Conservation (phyloP, 495 filamentous ascomycete genomes). For the Xylona heveae region DNA sequence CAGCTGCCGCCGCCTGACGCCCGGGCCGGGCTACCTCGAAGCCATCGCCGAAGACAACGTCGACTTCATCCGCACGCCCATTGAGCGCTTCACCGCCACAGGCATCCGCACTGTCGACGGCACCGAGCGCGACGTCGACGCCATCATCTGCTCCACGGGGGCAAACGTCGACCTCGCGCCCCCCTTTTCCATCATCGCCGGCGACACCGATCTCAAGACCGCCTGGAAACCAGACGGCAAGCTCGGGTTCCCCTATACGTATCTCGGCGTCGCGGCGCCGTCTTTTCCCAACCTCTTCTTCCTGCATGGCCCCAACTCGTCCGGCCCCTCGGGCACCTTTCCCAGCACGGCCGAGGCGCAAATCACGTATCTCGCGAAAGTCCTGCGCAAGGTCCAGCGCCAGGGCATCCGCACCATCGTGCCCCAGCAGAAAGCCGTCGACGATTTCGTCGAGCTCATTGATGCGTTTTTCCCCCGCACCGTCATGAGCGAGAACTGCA, state of each 20-base stretch:
- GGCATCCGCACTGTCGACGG: slow-evolving; percentile 19
- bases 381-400: slow-evolving; percentile 37
- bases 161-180: slow-evolving; percentile 36
- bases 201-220: slow-evolving; percentile 24
- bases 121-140: slow-evolving; percentile 16
- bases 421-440: slow-evolving; percentile 29
- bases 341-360: slow-evolving; percentile 33
- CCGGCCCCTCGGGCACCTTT: slow-evolving; percentile 27
- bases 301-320: slow-evolving; percentile 26
- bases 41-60: slow-evolving; percentile 42
- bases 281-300: slow-evolving; percentile 44
- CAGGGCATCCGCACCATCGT: slow-evolving; percentile 40
- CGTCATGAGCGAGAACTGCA: slow-evolving; percentile 40
- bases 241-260: slow-evolving; percentile 40
- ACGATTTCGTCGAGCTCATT: slow-evolving; percentile 39
- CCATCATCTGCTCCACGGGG: slow-evolving; percentile 45
- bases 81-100: slow-evolving; percentile 31
- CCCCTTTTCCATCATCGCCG: slow-evolving; percentile 32
- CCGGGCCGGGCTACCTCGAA: slow-evolving; percentile 52
- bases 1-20: slow-evolving; percentile 48
- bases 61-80: slow-evolving; percentile 31
- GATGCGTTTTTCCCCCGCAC: slow-evolving; percentile 40
- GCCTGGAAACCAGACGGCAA: slow-evolving; percentile 29
- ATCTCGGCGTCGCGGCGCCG: slow-evolving; percentile 38
- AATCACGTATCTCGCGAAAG: slow-evolving; percentile 36